Evolutionary conservation across 805 yeast species (phyloP).

Genomic region (Torulaspora maleeae): DNA sequence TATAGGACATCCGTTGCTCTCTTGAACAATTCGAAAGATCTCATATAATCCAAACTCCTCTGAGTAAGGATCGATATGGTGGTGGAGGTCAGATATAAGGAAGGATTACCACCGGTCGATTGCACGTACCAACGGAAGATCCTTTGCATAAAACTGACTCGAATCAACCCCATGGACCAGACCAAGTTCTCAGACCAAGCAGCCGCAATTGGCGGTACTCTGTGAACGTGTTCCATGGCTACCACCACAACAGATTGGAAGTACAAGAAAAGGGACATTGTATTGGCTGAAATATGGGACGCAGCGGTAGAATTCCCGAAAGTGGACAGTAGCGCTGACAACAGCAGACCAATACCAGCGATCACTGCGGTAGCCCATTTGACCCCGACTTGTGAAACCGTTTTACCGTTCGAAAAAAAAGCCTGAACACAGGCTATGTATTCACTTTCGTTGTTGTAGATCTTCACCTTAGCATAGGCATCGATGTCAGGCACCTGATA

Average conservation of each 20-base stretch:
- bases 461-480: constrained; percentile 60
- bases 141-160: constrained; percentile 74
- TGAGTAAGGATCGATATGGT: constrained; percentile 72
- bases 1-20: constrained; percentile 39
- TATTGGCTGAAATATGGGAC: constrained; percentile 80
- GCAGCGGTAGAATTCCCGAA: constrained; percentile 89
- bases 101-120: constrained; percentile 84
- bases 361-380: constrained; percentile 93
- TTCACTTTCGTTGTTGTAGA: constrained; percentile 42
- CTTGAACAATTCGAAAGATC: constrained; percentile 29
- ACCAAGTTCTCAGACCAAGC: constrained; percentile 90
- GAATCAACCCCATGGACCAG: constrained; percentile 92
- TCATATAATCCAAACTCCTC: constrained; percentile 33
- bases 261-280: constrained; percentile 76
- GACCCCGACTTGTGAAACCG: constrained; percentile 74
- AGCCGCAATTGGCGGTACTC: constrained; percentile 86
- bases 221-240: constrained; percentile 77
- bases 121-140: constrained; percentile 82
- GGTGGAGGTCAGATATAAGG: constrained; percentile 56
- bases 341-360: constrained; percentile 80
- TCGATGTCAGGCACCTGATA: constrained; percentile 83
- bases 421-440: constrained; percentile 71
- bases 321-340: constrained; percentile 76
- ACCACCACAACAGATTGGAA: constrained; percentile 86
- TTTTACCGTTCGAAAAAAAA: constrained; percentile 68